phyloP scores from a whole-genome alignment of 768 basidiomycete species.

The Boletus rubroflammeus region DNA sequence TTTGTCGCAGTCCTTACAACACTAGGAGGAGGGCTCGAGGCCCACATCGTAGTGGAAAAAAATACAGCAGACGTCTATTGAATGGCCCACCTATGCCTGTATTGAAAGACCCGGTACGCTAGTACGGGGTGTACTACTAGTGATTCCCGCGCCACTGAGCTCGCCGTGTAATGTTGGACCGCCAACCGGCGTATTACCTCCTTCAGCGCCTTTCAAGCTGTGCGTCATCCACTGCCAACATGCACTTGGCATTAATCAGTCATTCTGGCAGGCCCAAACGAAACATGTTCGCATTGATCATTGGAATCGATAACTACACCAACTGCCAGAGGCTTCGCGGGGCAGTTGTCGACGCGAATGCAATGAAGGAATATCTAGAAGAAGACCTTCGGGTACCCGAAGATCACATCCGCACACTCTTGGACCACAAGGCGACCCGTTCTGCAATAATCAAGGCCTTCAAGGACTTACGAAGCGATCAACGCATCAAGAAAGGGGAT shows the following conservation, averaged over 20 bases:
- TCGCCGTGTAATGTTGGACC: too few species aligned
- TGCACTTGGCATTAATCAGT: not conserved
- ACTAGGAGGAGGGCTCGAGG: too few species aligned
- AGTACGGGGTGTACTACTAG: too few species aligned
- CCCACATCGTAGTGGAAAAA: too few species aligned
- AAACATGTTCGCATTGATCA: slow-evolving; percentile 36
- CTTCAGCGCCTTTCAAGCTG: not conserved
- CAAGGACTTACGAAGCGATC: slow-evolving; percentile 22
- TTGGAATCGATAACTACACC: slow-evolving; percentile 42
- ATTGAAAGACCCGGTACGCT: too few species aligned
- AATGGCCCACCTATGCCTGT: too few species aligned
- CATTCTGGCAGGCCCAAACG: not conserved
- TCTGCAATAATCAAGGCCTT: slow-evolving; percentile 30
- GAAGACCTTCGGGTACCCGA: slow-evolving; percentile 29
- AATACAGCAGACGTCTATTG: too few species aligned
- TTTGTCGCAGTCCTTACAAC: too few species aligned
- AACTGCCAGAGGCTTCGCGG: slow-evolving; percentile 30
- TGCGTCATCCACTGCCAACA: not conserved
- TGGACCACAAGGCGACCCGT: slow-evolving; percentile 38
- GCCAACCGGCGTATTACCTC: not conserved
- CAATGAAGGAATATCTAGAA: slow-evolving; percentile 34
- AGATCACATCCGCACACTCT: slow-evolving; percentile 35
- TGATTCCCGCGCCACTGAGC: not conserved
- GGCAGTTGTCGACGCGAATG: slow-evolving; percentile 40
- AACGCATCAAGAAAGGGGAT: slow-evolving; percentile 25